A percentile compares a stretch with the other conserved stretches of the same genome.
Evolutionary conservation across 2,329 filamentous ascomycete genomes (phyloP).

Genomic region (Coleophoma cylindrospora): DNA sequence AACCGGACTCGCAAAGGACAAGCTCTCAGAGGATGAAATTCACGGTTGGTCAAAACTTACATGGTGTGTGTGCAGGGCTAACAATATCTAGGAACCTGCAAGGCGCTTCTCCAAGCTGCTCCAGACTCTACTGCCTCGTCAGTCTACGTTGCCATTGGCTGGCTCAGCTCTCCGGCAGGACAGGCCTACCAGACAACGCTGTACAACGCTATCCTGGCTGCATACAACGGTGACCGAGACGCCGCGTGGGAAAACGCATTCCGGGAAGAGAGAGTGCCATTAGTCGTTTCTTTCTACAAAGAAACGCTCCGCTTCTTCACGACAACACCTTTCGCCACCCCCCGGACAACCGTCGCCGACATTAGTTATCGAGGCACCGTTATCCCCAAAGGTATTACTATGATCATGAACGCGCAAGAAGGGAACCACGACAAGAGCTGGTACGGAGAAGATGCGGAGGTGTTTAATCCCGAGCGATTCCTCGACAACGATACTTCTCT

Average conservation of each 20-base stretch:
- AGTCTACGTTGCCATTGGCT: slow-evolving; percentile 12
- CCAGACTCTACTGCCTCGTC: slow-evolving; percentile 17
- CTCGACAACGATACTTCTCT: slow-evolving; percentile 10
- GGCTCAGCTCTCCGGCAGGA: slow-evolving; percentile 11
- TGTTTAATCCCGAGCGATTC: slow-evolving; percentile 16
- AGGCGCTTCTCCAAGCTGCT: slow-evolving; percentile 15
- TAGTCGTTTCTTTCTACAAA: slow-evolving; percentile 17
- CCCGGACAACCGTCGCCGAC: slow-evolving; percentile 13
- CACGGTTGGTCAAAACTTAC: slow-evolving; percentile 2
- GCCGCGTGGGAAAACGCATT: slow-evolving; percentile 18
- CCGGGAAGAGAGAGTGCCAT: slow-evolving; percentile 17
- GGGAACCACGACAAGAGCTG: slow-evolving; percentile 17
- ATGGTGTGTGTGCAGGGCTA: too few relatives aligned
- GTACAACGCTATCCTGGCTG: slow-evolving; percentile 12
- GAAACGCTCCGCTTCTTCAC: slow-evolving; percentile 18
- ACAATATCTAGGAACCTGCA: slow-evolving; percentile 4
- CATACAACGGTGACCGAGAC: slow-evolving; percentile 4
- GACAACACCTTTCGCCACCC: slow-evolving; percentile 14
- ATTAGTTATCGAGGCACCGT: slow-evolving; percentile 8
- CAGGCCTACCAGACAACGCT: slow-evolving; percentile 7
- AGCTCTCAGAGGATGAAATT: slow-evolving; percentile 12
- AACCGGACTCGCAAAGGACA: slow-evolving; percentile 2
- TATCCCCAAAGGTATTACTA: slow-evolving; percentile 18
- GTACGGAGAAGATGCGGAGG: slow-evolving; percentile 13
- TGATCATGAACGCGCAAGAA: slow-evolving; percentile 21